Conservation (phyloP, 2,329 filamentous ascomycete species). For the Gyromitra esculenta region DNA sequence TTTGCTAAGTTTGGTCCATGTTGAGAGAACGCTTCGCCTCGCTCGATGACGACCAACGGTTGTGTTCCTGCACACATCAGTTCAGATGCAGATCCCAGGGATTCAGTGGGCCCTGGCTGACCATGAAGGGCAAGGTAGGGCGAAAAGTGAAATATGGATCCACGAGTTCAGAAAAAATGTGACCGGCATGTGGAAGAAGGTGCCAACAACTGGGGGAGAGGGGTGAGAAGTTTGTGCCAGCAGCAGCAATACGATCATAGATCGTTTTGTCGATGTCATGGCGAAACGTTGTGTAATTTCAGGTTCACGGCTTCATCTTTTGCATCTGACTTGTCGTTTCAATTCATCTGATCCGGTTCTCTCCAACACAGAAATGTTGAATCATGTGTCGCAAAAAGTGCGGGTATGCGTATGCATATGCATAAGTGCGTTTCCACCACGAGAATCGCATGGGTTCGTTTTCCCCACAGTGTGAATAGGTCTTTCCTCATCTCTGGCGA, state of each 20-base stretch:
- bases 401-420: constrained; percentile 49
- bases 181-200: constrained; percentile 39
- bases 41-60: constrained; percentile 44
- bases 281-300: constrained; percentile 28
- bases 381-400: constrained; percentile 52
- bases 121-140: constrained; percentile 14
- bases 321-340: constrained; percentile 48
- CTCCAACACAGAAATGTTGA: constrained; percentile 37
- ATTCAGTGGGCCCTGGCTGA: constrained; percentile 40
- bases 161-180: constrained; percentile 36
- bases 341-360: constrained; percentile 43
- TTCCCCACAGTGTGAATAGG: constrained; percentile 41
- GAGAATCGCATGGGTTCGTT: constrained; percentile 44
- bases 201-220: constrained; percentile 14
- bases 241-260: constrained; percentile 27
- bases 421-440: constrained; percentile 40
- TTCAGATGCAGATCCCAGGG: constrained; percentile 48
- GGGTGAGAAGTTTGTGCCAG: constrained; percentile 4
- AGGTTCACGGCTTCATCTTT: constrained; percentile 36
- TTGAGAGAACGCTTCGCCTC: constrained; percentile 38
- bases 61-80: constrained; percentile 49
- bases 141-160: constrained; percentile 40
- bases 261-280: constrained; percentile 36
- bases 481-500: constrained; percentile 42
- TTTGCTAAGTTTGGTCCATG: constrained; percentile 25